These are phyloP conservation scores for Penicillium nordicum DNA, from an alignment of 2,329 filamentous ascomycete species.

Conservation along the genomic window DNA sequence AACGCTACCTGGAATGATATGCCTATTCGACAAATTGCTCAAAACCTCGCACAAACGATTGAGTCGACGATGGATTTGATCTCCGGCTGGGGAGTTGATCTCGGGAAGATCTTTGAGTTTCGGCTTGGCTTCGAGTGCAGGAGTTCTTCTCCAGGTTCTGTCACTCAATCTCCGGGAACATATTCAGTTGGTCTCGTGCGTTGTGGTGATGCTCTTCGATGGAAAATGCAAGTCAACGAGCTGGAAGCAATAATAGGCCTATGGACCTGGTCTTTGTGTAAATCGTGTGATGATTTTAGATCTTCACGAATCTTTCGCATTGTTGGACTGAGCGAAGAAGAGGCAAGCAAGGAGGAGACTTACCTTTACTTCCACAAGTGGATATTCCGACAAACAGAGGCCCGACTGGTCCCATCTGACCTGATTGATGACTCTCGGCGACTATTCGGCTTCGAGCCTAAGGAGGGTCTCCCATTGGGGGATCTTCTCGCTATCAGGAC, in stretches of 20 bases:
- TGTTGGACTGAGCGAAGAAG: no score
- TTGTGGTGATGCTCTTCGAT: conserved; percentile 23
- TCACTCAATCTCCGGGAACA: conserved; percentile 2
- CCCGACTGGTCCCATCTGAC: no score
- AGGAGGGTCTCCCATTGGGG: no score
- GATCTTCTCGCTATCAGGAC: conserved; percentile 15
- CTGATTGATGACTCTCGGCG: no score
- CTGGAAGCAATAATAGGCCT: conserved; percentile 35
- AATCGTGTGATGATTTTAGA: no score
- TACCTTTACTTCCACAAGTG: no score
- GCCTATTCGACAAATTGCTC: conserved; percentile 26
- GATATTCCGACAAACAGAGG: no score
- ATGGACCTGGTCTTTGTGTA: conserved; percentile 24
- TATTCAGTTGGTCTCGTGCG: conserved; percentile 18
- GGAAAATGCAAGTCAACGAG: conserved; percentile 25
- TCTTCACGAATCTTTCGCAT: no score
- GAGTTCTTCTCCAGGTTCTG: not conserved
- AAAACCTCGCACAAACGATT: conserved; percentile 22
- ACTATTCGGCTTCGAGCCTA: no score
- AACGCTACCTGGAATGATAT: conserved; percentile 26
- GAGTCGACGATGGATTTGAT: conserved; percentile 30
- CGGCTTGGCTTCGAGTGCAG: conserved; percentile 20
- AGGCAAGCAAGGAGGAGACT: no score
- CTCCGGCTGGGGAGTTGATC: conserved; percentile 20
- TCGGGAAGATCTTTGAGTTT: conserved; percentile 15